These are phyloP conservation scores for Cerioporus squamosus DNA, from an alignment of 1,284 basidiomycete genomes.

Conservation along the genomic window DNA sequence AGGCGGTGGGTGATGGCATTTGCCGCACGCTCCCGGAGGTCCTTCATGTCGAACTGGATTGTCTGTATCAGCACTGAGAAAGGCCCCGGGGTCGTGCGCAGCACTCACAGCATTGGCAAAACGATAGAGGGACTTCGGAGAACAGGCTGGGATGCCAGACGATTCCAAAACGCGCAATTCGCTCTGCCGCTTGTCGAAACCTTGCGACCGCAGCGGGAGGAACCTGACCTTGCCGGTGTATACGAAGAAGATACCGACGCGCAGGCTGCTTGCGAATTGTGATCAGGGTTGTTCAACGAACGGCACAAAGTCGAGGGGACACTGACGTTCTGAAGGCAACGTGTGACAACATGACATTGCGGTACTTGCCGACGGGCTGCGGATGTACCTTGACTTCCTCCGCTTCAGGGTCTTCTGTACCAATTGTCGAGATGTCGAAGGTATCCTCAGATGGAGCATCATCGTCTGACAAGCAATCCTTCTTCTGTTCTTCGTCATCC, in stretches of 20 bases:
- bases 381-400: too few relatives aligned
- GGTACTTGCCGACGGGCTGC: background rate
- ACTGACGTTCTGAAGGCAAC: slow-evolving; percentile 23
- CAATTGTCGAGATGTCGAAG: background rate
- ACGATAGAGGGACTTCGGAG: slow-evolving; percentile 28
- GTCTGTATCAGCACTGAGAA: background rate
- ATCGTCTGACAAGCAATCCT: background rate
- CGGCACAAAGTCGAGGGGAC: background rate
- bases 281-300: background rate
- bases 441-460: background rate
- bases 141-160: slow-evolving; percentile 7
- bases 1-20: slow-evolving; percentile 9
- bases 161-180: background rate
- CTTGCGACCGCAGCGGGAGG: slow-evolving; percentile 11
- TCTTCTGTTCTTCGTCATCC: slow-evolving; percentile 13
- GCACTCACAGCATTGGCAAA: slow-evolving; percentile 21
- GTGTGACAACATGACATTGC: slow-evolving; percentile 19
- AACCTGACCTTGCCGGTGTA: slow-evolving; percentile 16
- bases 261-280: background rate
- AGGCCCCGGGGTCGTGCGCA: too few relatives aligned
- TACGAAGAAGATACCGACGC: slow-evolving; percentile 14
- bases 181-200: background rate
- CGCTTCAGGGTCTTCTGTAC: background rate
- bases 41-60: slow-evolving; percentile 1
- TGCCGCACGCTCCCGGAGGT: slow-evolving; percentile 12